Conservation (phyloP, 495 filamentous ascomycete species). For the Bacidia gigantensis region DNA sequence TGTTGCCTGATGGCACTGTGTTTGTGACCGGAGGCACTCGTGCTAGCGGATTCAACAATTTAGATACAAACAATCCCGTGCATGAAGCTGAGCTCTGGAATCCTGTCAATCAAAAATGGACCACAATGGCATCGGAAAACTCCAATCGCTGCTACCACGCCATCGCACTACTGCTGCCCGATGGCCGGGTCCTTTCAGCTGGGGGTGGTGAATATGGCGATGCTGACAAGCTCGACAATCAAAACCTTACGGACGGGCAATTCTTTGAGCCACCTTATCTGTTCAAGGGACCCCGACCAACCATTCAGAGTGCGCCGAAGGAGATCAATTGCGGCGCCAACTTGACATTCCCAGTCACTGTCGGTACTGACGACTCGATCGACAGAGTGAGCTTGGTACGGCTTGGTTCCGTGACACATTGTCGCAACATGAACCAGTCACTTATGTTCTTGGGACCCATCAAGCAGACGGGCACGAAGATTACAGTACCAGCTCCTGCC, state of each 20-base stretch:
- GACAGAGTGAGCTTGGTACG: conserved; percentile 12
- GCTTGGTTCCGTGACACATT: no score
- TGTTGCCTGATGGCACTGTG: conserved; percentile 4
- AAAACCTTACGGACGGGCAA: conserved; percentile 9
- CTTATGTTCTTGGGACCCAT: no score
- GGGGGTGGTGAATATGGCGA: conserved; percentile 13
- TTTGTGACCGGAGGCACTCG: no score
- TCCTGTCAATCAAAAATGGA: conserved; percentile 9
- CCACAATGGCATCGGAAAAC: conserved; percentile 9
- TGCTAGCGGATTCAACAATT: no score
- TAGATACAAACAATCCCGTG: no score
- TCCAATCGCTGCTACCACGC: conserved; percentile 14
- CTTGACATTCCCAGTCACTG: conserved; percentile 13
- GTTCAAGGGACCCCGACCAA: conserved; percentile 14
- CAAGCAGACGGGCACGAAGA: no score
- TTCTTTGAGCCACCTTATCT: conserved; percentile 15
- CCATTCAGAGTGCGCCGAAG: conserved; percentile 9
- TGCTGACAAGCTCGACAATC: conserved; percentile 1
- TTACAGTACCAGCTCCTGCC: no score
- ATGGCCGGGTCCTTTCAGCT: conserved; percentile 15
- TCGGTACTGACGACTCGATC: conserved; percentile 10
- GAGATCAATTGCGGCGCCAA: conserved; percentile 12
- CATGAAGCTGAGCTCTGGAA: conserved; percentile 11
- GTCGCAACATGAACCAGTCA: no score
- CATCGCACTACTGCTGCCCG: conserved; percentile 14